A percentile compares a stretch with the other conserved stretches of the same genome.
phyloP scores from a whole-genome alignment of 2,329 filamentous ascomycete species.

The Phoma sp. region DNA sequence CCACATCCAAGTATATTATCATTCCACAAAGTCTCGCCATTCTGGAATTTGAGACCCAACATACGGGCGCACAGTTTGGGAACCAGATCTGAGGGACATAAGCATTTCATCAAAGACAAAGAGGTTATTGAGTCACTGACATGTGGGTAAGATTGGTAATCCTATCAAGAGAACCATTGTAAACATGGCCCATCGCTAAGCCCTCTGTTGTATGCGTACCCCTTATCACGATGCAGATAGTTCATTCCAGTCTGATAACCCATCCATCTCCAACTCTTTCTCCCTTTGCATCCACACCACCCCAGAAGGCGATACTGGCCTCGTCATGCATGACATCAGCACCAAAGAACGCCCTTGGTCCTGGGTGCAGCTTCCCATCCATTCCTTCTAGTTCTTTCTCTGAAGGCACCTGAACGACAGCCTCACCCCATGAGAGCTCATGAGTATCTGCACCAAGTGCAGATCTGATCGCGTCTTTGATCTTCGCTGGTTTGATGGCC shows the following conservation, averaged over 20 bases:
- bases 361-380: slow-evolving; percentile 54
- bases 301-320: slow-evolving; percentile 50
- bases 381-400: slow-evolving; percentile 39
- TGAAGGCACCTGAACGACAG: slow-evolving; percentile 47
- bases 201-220: no score
- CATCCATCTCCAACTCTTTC: slow-evolving; percentile 54
- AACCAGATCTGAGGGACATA: no score
- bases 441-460: slow-evolving; percentile 51
- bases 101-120: no score
- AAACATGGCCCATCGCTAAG: no score
- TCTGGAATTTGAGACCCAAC: neutral
- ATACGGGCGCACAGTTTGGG: neutral
- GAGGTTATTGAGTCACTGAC: no score
- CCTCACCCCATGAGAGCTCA: slow-evolving; percentile 52
- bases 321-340: slow-evolving; percentile 48
- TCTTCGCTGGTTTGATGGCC: slow-evolving; percentile 50
- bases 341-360: slow-evolving; percentile 51
- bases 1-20: no score
- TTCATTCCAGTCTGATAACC: slow-evolving; percentile 49
- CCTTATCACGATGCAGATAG: neutral
- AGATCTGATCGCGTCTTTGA: slow-evolving; percentile 53
- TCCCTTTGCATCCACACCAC: slow-evolving; percentile 52
- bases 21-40: neutral
- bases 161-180: no score
- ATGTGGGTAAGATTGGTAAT: neutral